Evolutionary conservation across 768 basidiomycete species (phyloP).

Genomic region (Kwoniella botswanensis): DNA sequence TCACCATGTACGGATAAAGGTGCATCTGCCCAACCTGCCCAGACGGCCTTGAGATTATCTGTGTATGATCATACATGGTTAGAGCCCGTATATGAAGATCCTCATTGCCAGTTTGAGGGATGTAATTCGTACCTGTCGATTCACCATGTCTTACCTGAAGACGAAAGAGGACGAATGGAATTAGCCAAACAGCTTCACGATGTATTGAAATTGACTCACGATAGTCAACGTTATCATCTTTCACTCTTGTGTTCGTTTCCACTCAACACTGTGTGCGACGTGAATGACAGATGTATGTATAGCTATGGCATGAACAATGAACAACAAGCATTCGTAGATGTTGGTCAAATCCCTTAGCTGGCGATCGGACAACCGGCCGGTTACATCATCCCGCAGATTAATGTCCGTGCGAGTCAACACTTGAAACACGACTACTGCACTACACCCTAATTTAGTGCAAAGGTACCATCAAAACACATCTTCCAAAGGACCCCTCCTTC

Average conservation of each 20-base stretch:
- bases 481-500: too few species aligned
- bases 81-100: neutral
- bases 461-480: too few species aligned
- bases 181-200: neutral
- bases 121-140: constrained; percentile 47
- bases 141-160: constrained; percentile 55
- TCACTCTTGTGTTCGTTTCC: neutral
- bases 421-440: too few species aligned
- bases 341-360: too few species aligned
- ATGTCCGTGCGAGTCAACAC: too few species aligned
- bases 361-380: too few species aligned
- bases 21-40: constrained; percentile 59
- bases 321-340: too few species aligned
- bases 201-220: neutral
- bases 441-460: too few species aligned
- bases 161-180: neutral
- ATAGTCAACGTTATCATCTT: constrained; percentile 9
- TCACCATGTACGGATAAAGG: constrained; percentile 57
- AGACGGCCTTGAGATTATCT: constrained; percentile 55
- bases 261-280: too few species aligned
- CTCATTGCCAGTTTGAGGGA: neutral
- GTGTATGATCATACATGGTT: neutral
- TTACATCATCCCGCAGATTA: too few species aligned
- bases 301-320: too few species aligned
- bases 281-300: too few species aligned